Conservation (phyloP, 2,329 filamentous ascomycete genomes). For the Boeremia exigua region DNA sequence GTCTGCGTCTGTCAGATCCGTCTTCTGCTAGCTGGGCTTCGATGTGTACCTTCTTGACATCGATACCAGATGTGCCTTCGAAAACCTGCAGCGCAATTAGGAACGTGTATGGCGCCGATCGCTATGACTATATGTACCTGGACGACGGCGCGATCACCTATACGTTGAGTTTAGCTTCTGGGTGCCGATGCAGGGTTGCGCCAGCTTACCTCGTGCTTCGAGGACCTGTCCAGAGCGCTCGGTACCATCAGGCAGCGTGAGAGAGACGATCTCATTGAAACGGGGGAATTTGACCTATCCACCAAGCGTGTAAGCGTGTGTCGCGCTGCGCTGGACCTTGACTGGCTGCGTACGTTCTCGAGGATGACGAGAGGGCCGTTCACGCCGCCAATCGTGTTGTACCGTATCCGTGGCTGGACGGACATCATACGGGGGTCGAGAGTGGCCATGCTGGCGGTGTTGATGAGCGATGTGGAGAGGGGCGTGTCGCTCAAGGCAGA, state of each 20-base stretch:
- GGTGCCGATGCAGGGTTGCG: neutral
- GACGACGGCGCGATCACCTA: conserved; percentile 91
- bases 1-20: conserved; percentile 64
- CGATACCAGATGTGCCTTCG: conserved; percentile 94
- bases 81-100: conserved; percentile 73
- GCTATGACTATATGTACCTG: conserved; percentile 66
- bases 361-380: conserved; percentile 98
- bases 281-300: conserved; percentile 91
- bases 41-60: conserved; percentile 83
- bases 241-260: conserved; percentile 94
- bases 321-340: conserved; percentile 2
- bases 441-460: conserved; percentile 44
- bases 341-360: conserved; percentile 75
- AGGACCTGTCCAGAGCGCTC: conserved; percentile 94
- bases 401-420: conserved; percentile 77
- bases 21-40: conserved; percentile 17
- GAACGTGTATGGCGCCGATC: conserved; percentile 5
- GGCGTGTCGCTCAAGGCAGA: conserved; percentile 25
- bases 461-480: conserved; percentile 25
- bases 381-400: conserved; percentile 98
- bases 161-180: conserved; percentile 23
- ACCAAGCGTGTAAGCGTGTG: conserved; percentile 29
- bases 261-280: conserved; percentile 96
- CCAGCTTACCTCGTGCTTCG: conserved; percentile 84
- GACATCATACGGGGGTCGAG: conserved; percentile 59